phyloP scores from a whole-genome alignment of 768 basidiomycete genomes.

The Pisolithus sp. region DNA sequence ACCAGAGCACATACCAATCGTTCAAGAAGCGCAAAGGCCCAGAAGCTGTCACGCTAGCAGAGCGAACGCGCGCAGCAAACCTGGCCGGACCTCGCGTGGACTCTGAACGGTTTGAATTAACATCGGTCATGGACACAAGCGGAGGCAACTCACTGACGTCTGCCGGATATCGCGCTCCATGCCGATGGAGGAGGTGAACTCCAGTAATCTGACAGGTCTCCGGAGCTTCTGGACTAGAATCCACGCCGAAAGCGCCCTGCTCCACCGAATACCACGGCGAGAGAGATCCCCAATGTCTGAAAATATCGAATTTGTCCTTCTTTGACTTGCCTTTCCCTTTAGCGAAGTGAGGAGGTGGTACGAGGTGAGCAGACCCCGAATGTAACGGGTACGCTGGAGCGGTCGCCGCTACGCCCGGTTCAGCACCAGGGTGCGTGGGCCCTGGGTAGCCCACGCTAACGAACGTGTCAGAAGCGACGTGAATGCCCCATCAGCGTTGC shows the following conservation, averaged over 20 bases:
- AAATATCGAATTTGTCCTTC: constrained; percentile 47
- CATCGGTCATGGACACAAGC: constrained; percentile 9
- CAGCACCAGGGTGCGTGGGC: constrained; percentile 18
- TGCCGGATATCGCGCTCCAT: constrained; percentile 58
- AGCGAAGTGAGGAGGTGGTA: constrained; percentile 31
- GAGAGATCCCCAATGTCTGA: constrained; percentile 71
- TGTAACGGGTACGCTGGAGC: constrained; percentile 70
- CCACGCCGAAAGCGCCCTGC: constrained; percentile 54
- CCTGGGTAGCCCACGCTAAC: constrained; percentile 24
- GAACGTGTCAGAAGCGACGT: constrained; percentile 8
- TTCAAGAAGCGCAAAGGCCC: constrained; percentile 69
- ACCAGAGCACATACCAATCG: constrained; percentile 48
- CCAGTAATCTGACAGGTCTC: constrained; percentile 64
- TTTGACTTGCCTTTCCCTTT: constrained; percentile 16
- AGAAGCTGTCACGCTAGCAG: constrained; percentile 49
- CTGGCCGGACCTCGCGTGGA: constrained; percentile 36
- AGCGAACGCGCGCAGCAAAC: constrained; percentile 45
- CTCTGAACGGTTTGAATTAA: constrained; percentile 14
- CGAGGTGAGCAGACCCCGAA: constrained; percentile 46
- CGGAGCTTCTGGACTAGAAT: constrained; percentile 62
- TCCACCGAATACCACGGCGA: constrained; percentile 75
- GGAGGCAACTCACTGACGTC: constrained; percentile 18
- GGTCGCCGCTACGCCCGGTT: constrained; percentile 40
- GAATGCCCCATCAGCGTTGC: not conserved
- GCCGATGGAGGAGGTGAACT: constrained; percentile 69